phyloP scores from a whole-genome alignment of 352 stramenopile species.

The Globisporangium iwayamae region DNA sequence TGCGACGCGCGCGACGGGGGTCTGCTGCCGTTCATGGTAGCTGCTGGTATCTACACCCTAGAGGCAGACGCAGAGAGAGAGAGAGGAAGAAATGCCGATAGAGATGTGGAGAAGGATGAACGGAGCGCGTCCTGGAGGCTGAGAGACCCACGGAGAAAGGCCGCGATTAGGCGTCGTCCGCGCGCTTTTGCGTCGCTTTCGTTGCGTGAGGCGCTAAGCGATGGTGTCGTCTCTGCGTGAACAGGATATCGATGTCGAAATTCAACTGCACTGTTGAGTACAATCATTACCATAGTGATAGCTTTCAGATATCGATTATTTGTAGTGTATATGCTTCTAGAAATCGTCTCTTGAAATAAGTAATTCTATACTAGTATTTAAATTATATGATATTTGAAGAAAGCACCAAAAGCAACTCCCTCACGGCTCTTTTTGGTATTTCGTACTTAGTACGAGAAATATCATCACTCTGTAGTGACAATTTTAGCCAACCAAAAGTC shows the following conservation, averaged over 20 bases:
- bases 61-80: background rate
- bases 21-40: slow-evolving; percentile 1
- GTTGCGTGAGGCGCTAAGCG: background rate
- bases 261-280: background rate
- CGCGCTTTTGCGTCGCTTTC: background rate
- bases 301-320: no score
- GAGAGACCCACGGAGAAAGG: background rate
- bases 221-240: background rate
- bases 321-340: no score
- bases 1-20: slow-evolving; percentile 20
- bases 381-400: no score
- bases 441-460: no score
- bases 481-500: no score
- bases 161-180: background rate
- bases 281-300: no score
- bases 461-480: no score
- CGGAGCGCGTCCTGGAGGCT: background rate
- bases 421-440: no score
- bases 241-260: background rate
- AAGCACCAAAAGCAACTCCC: no score
- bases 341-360: no score
- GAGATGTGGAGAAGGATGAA: background rate
- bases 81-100: background rate
- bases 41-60: background rate
- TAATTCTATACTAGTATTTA: no score